These are phyloP conservation scores for Fusarium sp. DNA, from an alignment of 2,329 filamentous ascomycete genomes.

Conservation along the genomic window DNA sequence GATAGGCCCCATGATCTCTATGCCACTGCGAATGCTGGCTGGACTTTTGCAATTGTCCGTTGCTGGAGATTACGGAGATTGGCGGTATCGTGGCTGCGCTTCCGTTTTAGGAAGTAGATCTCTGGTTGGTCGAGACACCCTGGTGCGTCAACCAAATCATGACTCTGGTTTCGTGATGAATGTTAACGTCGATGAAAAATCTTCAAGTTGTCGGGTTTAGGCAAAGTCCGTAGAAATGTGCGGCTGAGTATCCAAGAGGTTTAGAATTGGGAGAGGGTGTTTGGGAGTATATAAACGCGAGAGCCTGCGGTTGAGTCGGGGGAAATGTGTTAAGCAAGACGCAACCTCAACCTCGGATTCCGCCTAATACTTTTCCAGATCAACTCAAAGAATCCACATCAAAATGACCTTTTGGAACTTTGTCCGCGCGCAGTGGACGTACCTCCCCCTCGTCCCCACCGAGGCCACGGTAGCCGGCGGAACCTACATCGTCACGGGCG, in stretches of 20 bases:
- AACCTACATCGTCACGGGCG: background rate
- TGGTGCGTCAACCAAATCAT: background rate
- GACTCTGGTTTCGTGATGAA: background rate
- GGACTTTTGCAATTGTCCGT: constrained; percentile 1
- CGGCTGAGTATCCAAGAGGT: background rate
- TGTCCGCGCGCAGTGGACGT: background rate
- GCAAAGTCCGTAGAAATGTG: background rate
- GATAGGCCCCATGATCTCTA: background rate
- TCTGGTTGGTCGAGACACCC: background rate
- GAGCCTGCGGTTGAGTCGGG: background rate
- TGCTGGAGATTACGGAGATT: constrained; percentile 4
- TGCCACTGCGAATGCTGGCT: background rate
- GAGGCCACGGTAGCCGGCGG: background rate
- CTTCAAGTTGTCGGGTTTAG: background rate
- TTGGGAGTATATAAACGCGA: background rate
- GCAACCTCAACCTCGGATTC: background rate
- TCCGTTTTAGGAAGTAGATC: background rate
- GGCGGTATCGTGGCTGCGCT: background rate
- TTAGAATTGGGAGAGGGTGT: background rate
- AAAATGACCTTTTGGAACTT: background rate
- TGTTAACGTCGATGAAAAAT: too few species aligned
- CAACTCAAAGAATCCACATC: background rate
- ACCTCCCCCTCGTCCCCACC: background rate
- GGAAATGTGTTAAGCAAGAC: background rate
- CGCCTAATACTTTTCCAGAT: background rate